Evolutionary conservation across 768 basidiomycete species (phyloP).

Genomic region (Mrakia hoshinonis): DNA sequence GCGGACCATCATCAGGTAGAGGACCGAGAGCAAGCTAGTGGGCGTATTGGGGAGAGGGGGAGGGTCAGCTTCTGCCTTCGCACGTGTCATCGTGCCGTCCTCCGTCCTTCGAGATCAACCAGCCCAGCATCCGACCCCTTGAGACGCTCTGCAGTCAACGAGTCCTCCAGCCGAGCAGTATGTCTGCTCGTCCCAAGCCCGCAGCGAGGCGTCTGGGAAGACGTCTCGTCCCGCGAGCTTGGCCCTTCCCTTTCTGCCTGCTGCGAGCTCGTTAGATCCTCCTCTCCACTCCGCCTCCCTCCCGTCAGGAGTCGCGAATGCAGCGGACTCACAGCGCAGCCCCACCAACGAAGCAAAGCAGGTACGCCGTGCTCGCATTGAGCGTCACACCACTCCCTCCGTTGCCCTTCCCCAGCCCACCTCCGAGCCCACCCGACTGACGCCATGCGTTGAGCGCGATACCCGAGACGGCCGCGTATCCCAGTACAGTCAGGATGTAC

Average conservation of each 20-base stretch:
- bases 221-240: too few species aligned
- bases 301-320: not conserved
- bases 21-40: conserved; percentile 49
- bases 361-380: conserved; percentile 63
- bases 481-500: conserved; percentile 64
- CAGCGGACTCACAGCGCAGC: conserved; percentile 46
- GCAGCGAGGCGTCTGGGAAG: too few species aligned
- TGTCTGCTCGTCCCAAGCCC: too few species aligned
- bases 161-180: too few species aligned
- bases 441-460: conserved; percentile 58
- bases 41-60: not conserved
- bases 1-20: conserved; percentile 62
- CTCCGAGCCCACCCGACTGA: conserved; percentile 58
- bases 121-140: too few species aligned
- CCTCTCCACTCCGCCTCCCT: not conserved
- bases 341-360: conserved; percentile 65
- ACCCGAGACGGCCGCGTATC: conserved; percentile 60
- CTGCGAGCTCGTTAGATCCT: not conserved
- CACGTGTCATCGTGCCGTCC: too few species aligned
- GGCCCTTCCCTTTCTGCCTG: too few species aligned
- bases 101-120: too few species aligned
- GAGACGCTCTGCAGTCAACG: too few species aligned
- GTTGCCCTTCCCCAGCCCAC: conserved; percentile 50
- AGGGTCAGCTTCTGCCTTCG: too few species aligned
- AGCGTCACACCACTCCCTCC: conserved; percentile 56